Evolutionary conservation across 2,329 filamentous ascomycete genomes (phyloP).

Genomic region (Ramichloridium luteum): DNA sequence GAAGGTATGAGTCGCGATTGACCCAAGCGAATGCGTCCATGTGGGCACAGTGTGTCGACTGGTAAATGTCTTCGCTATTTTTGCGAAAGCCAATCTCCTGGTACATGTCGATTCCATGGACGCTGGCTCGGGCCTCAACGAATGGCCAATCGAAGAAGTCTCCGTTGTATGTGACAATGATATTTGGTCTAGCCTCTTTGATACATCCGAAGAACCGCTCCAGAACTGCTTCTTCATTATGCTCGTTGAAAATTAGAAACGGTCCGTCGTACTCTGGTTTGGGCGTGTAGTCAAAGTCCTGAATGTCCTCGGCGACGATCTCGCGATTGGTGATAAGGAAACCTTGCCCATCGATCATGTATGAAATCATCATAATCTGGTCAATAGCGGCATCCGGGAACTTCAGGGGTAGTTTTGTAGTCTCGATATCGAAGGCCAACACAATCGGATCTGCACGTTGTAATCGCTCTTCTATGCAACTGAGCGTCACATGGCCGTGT

Average conservation of each 20-base stretch:
- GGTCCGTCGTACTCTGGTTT: slow-evolving; percentile 90
- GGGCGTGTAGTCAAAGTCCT: slow-evolving; percentile 96
- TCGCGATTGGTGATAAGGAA: slow-evolving; percentile 97
- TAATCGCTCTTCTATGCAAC: slow-evolving; percentile 73
- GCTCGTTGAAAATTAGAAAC: slow-evolving; percentile 98
- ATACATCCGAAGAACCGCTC: slow-evolving; percentile 93
- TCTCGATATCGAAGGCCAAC: slow-evolving; percentile 98
- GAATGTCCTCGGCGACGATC: slow-evolving; percentile 93
- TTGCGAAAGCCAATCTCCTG: slow-evolving; percentile 94
- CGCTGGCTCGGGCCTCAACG: slow-evolving; percentile 81
- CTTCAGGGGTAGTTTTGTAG: slow-evolving; percentile 86
- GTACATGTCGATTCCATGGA: slow-evolving; percentile 98
- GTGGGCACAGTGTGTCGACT: slow-evolving; percentile 89
- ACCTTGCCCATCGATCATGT: slow-evolving; percentile 98
- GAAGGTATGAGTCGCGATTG: slow-evolving; percentile 93
- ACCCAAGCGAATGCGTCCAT: slow-evolving; percentile 99
- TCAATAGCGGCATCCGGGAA: slow-evolving; percentile 92
- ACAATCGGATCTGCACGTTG: slow-evolving; percentile 92
- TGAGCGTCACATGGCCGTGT: slow-evolving; percentile 74
- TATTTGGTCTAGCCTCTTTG: slow-evolving; percentile 85
- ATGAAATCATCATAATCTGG: slow-evolving; percentile 99
- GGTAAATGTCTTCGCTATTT: slow-evolving; percentile 90
- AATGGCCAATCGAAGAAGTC: slow-evolving; percentile 99
- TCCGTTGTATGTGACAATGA: slow-evolving; percentile 99
- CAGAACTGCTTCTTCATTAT: slow-evolving; percentile 74